Conservation (phyloP, 1,284 basidiomycete species). For the Marasmius oreades region DNA sequence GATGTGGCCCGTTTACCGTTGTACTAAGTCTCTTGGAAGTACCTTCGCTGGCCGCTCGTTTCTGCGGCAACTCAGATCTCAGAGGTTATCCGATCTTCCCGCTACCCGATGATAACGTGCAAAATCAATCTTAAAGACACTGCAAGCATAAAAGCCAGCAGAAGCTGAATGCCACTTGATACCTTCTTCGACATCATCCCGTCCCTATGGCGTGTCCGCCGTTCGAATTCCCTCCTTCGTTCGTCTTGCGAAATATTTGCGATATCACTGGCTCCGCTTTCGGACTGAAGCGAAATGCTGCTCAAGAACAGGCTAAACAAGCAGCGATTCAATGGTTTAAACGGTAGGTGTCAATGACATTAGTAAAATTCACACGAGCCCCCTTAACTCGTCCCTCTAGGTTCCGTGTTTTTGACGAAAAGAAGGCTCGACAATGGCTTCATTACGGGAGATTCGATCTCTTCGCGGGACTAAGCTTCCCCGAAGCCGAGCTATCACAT, state of each 20-base stretch:
- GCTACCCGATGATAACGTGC: no score
- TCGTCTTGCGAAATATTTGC: neutral
- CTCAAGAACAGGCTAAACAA: conserved; percentile 5
- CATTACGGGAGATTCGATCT: conserved; percentile 35
- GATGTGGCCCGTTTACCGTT: no score
- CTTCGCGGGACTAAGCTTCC: conserved; percentile 40
- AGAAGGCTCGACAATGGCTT: conserved; percentile 24
- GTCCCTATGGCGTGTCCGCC: no score
- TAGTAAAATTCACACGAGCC: neutral
- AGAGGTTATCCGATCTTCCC: no score
- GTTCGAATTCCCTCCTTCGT: neutral
- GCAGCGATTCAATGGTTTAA: neutral
- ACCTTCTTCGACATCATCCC: no score
- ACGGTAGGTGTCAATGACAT: neutral
- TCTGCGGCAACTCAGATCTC: no score
- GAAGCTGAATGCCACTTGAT: no score
- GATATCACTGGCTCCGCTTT: conserved; percentile 15
- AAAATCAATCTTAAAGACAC: no score
- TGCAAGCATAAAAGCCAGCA: no score
- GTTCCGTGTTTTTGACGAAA: conserved; percentile 29
- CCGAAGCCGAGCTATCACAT: conserved; percentile 40
- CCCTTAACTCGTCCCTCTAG: conserved; percentile 13
- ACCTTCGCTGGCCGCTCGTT: no score
- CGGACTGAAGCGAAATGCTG: conserved; percentile 14
- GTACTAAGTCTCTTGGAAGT: no score